These are phyloP conservation scores for Polytrichum formosum DNA, from an alignment of 225 moss, liverwort and hornwort genomes.

Conservation along the genomic window DNA sequence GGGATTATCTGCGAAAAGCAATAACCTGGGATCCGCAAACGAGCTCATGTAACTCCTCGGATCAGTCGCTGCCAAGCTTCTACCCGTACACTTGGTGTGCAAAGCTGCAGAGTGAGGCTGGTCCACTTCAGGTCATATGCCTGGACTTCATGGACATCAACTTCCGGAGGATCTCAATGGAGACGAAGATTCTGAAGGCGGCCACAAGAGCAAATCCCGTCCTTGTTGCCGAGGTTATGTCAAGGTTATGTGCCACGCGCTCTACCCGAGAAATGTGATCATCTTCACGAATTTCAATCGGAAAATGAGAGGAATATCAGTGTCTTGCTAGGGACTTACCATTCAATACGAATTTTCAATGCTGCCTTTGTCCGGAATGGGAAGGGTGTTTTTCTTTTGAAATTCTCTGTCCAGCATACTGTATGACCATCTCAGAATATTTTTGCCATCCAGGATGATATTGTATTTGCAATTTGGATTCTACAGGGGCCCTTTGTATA, in stretches of 20 bases:
- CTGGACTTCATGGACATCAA: neutral
- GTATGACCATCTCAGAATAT: too few species aligned
- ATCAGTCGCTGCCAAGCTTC: neutral
- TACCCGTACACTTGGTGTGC: neutral
- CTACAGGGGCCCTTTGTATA: too few species aligned
- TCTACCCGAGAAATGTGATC: neutral
- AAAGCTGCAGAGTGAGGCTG: neutral
- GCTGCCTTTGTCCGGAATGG: too few species aligned
- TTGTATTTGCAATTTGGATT: too few species aligned
- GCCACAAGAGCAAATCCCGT: neutral
- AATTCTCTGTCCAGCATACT: too few species aligned
- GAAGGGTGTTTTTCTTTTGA: too few species aligned
- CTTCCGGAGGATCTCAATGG: neutral
- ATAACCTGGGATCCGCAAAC: neutral
- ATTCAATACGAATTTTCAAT: too few species aligned
- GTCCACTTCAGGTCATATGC: neutral
- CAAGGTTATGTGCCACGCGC: neutral
- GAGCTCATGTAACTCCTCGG: neutral
- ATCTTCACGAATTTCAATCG: too few species aligned
- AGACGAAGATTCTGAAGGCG: neutral
- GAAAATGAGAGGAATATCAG: too few species aligned
- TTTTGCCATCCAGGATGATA: too few species aligned
- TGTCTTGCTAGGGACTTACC: too few species aligned
- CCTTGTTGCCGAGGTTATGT: slow-evolving; percentile 1
- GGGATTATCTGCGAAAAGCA: neutral